phyloP scores from a whole-genome alignment of 495 filamentous ascomycete genomes.

The Penicillium parvum region DNA sequence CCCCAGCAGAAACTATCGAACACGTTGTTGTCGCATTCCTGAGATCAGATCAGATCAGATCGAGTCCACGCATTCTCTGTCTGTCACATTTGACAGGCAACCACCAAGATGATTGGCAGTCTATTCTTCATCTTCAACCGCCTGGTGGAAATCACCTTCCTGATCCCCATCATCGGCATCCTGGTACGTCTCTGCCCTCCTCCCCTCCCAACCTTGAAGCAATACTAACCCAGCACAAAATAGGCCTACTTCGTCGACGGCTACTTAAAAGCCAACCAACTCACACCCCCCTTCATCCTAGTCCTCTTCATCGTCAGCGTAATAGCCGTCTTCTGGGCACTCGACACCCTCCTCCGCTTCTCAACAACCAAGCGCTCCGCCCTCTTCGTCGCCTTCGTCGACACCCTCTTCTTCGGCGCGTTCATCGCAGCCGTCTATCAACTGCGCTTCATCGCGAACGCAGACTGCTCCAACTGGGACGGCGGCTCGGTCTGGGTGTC shows the following conservation, averaged over 20 bases:
- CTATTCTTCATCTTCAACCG: constrained; percentile 84
- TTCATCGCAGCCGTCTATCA: constrained; percentile 78
- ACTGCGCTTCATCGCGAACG: constrained; percentile 62
- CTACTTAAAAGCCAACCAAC: constrained; percentile 61
- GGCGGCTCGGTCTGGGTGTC: constrained; percentile 48
- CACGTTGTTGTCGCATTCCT: constrained; percentile 14
- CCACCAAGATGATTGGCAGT: constrained; percentile 64
- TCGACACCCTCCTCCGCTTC: constrained; percentile 79
- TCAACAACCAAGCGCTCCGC: constrained; percentile 66
- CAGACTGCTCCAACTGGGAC: constrained; percentile 60
- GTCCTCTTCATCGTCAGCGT: constrained; percentile 88
- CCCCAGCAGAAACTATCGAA: no score
- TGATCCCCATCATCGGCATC: constrained; percentile 89
- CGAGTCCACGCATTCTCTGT: constrained; percentile 1
- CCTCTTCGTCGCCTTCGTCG: constrained; percentile 71
- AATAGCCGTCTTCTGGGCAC: constrained; percentile 71
- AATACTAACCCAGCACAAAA: background rate
- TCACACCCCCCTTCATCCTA: constrained; percentile 77
- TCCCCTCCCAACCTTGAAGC: background rate
- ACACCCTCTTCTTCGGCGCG: constrained; percentile 75
- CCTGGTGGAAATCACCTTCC: constrained; percentile 71
- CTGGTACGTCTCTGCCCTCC: constrained; percentile 43
- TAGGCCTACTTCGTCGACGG: constrained; percentile 74
- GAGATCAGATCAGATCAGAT: no score
- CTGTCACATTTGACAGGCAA: background rate